These are phyloP conservation scores for Asclepias syriaca DNA, from an alignment of 257 asterid genomes.

Conservation along the genomic window DNA sequence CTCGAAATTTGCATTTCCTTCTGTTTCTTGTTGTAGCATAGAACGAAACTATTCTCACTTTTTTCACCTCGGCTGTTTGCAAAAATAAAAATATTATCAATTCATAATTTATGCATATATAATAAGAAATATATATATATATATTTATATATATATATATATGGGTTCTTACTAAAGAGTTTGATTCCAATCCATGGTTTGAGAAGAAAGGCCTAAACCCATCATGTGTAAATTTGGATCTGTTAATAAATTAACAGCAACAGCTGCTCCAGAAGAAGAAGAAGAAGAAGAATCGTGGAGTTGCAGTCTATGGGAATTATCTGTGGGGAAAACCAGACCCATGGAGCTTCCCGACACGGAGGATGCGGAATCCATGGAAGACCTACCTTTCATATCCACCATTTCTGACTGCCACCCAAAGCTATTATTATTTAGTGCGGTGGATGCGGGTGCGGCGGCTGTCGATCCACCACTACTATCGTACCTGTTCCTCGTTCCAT, in stretches of 20 bases:
- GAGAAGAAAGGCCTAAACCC: slow-evolving; percentile 74
- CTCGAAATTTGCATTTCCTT: slow-evolving; percentile 31
- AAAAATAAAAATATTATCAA: too few relatives aligned
- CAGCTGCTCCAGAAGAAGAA: slow-evolving; percentile 16
- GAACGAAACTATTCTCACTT: slow-evolving; percentile 30
- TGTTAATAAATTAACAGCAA: slow-evolving; percentile 9
- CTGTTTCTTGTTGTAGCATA: slow-evolving; percentile 41
- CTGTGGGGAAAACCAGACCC: slow-evolving; percentile 15
- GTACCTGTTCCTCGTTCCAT: slow-evolving; percentile 41
- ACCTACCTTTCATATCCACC: slow-evolving; percentile 44
- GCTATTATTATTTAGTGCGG: slow-evolving; percentile 38
- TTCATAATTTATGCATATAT: too few relatives aligned
- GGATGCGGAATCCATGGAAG: slow-evolving; percentile 36
- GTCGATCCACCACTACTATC: slow-evolving; percentile 31
- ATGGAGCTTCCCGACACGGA: slow-evolving; percentile 25
- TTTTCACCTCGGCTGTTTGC: slow-evolving; percentile 42
- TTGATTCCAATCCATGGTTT: slow-evolving; percentile 65
- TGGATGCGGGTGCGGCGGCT: slow-evolving; percentile 36
- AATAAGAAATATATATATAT: too few relatives aligned
- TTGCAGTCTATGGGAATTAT: slow-evolving; percentile 23
- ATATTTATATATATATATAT: too few relatives aligned
- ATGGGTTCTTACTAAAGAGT: slow-evolving; percentile 44
- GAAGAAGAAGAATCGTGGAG: slow-evolving; percentile 21
- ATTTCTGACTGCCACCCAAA: slow-evolving; percentile 63
- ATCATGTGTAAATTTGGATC: slow-evolving; percentile 54